A percentile compares a stretch with the other conserved stretches of the same genome.
These are phyloP conservation scores for Hydnomerulius pinastri DNA, from an alignment of 768 basidiomycete species.

Conservation along the genomic window DNA sequence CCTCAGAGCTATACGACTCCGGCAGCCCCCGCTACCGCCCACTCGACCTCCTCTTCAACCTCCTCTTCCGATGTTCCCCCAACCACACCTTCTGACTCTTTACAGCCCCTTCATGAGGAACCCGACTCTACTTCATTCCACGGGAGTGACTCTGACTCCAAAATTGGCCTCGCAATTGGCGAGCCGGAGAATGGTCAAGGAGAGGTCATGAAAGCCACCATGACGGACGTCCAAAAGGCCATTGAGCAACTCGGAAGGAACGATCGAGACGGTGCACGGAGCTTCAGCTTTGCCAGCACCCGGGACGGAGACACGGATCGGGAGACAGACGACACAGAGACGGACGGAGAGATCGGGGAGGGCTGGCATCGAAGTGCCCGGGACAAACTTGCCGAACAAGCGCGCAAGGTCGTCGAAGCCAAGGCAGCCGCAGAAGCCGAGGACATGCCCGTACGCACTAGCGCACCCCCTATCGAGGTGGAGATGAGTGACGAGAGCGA, in stretches of 20 bases:
- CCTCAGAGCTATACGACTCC: slow-evolving; percentile 85
- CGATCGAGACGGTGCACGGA: slow-evolving; percentile 59
- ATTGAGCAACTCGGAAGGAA: slow-evolving; percentile 80
- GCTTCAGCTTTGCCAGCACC: slow-evolving; percentile 78
- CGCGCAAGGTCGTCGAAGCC: slow-evolving; percentile 57
- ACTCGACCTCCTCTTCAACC: slow-evolving; percentile 29
- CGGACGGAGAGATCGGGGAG: slow-evolving; percentile 54
- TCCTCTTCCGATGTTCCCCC: slow-evolving; percentile 26
- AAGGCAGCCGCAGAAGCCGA: slow-evolving; percentile 43
- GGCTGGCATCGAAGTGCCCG: slow-evolving; percentile 68
- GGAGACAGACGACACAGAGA: slow-evolving; percentile 50
- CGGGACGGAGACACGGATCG: slow-evolving; percentile 52
- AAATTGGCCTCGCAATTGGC: slow-evolving; percentile 28
- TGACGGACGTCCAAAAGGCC: slow-evolving; percentile 89
- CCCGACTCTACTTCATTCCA: slow-evolving; percentile 40
- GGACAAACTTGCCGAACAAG: slow-evolving; percentile 69
- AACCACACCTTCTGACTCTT: slow-evolving; percentile 22
- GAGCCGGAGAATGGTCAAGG: slow-evolving; percentile 33
- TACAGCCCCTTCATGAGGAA: slow-evolving; percentile 52
- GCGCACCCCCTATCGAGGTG: slow-evolving; percentile 67
- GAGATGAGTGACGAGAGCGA: slow-evolving; percentile 84
- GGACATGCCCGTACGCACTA: slow-evolving; percentile 43
- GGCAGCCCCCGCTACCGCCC: slow-evolving; percentile 41
- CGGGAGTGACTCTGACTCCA: slow-evolving; percentile 23
- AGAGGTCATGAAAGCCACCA: slow-evolving; percentile 81